These are phyloP conservation scores for Monosporascus sp. DNA, from an alignment of 2,329 filamentous ascomycete species.

Conservation along the genomic window DNA sequence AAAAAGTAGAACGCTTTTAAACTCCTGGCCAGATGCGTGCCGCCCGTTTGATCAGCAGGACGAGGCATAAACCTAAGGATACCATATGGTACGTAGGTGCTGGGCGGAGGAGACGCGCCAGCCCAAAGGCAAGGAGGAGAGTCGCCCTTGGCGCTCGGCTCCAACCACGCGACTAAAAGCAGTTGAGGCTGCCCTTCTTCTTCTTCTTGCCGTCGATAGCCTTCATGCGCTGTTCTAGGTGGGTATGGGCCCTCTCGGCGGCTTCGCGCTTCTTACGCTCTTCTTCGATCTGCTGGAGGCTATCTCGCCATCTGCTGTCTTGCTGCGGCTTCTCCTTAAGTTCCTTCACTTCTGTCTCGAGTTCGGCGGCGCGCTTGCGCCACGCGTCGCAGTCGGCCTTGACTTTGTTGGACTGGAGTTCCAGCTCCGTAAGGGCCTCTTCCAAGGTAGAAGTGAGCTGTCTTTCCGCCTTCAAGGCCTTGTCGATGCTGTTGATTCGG, in stretches of 20 bases:
- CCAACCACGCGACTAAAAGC: constrained; percentile 64
- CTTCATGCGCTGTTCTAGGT: constrained; percentile 93
- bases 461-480: constrained; percentile 92
- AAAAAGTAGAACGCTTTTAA: constrained; percentile 7
- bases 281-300: constrained; percentile 88
- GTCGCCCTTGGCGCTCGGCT: constrained; percentile 3
- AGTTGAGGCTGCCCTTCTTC: constrained; percentile 93
- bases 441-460: constrained; percentile 93
- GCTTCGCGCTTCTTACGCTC: constrained; percentile 89
- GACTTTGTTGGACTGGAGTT: constrained; percentile 85
- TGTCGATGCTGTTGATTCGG: constrained; percentile 92
- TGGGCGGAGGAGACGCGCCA: constrained; percentile 3
- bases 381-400: constrained; percentile 86
- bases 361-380: constrained; percentile 75
- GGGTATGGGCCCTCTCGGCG: constrained; percentile 81
- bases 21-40: constrained; percentile 16
- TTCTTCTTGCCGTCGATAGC: constrained; percentile 90
- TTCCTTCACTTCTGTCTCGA: constrained; percentile 69
- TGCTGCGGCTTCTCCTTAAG: constrained; percentile 51
- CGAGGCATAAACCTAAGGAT: constrained; percentile 6
- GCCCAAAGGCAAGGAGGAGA: constrained; percentile 9
- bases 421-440: constrained; percentile 90
- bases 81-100: constrained; percentile 2
- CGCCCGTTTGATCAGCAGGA: constrained; percentile 4
- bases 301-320: constrained; percentile 53